Percentiles rank a stretch among this genome's conserved stretches.
Conservation (phyloP, 108 stramenopile genomes). For the Stephanodiscus triporus region DNA sequence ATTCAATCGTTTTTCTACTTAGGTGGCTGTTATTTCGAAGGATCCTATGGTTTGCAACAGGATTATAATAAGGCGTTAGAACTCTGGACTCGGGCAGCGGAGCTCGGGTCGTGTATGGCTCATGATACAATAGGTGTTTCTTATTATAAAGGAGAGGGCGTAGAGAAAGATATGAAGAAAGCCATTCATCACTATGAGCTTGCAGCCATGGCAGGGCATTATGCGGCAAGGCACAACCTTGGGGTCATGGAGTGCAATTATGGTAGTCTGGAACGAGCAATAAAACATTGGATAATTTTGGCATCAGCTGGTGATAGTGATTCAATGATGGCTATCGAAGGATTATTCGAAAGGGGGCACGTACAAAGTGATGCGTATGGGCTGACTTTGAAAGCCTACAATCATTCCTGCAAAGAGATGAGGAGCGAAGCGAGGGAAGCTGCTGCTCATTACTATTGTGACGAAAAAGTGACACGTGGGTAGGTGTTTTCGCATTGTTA, state of each 20-base stretch:
- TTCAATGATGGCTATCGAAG: slow-evolving; percentile 1
- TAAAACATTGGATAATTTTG: slow-evolving; percentile 11
- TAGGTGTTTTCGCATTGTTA: no score
- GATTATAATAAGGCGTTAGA: neutral
- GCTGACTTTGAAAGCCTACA: slow-evolving; percentile 3
- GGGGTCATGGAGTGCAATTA: neutral
- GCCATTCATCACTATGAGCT: slow-evolving; percentile 11
- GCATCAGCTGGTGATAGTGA: slow-evolving; percentile 9
- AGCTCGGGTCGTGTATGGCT: neutral
- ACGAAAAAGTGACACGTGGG: no score
- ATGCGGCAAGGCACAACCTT: neutral
- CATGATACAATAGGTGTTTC: neutral
- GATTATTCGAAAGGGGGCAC: neutral
- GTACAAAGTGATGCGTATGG: slow-evolving; percentile 2
- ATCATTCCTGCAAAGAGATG: neutral
- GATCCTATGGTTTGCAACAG: neutral
- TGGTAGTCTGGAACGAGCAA: slow-evolving; percentile 12
- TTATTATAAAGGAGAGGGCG: slow-evolving; percentile 5
- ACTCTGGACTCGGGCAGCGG: slow-evolving; percentile 7
- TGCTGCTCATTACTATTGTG: neutral
- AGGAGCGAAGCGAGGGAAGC: neutral
- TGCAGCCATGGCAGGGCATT: slow-evolving; percentile 16
- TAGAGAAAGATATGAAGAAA: slow-evolving; percentile 15
- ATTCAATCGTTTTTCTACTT: neutral
- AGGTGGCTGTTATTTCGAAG: neutral